phyloP scores from a whole-genome alignment of 1,284 basidiomycete genomes.

The Porogramme epimiltina region DNA sequence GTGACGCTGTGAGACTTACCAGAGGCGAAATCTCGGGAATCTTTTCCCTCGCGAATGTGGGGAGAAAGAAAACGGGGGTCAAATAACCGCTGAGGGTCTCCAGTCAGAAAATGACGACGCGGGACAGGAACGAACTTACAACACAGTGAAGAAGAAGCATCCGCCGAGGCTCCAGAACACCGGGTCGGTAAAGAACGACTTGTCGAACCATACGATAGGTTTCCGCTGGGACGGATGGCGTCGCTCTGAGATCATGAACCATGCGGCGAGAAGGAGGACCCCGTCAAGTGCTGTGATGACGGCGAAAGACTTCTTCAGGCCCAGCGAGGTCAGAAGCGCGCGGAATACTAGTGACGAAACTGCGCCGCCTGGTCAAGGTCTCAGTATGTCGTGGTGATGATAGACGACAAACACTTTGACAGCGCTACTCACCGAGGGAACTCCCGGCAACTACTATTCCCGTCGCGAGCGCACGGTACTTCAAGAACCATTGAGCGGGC shows the following conservation, averaged over 20 bases:
- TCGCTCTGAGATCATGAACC: slow-evolving; percentile 25
- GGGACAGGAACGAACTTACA: slow-evolving; percentile 14
- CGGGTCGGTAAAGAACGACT: slow-evolving; percentile 26
- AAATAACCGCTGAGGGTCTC: slow-evolving; percentile 23
- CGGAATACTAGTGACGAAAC: slow-evolving; percentile 23
- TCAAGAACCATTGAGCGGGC: slow-evolving; percentile 24
- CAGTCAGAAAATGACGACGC: not conserved
- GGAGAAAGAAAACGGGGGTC: slow-evolving; percentile 28
- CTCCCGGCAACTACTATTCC: slow-evolving; percentile 24
- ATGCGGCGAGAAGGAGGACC: slow-evolving; percentile 19
- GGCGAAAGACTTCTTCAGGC: slow-evolving; percentile 23
- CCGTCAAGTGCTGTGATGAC: slow-evolving; percentile 28
- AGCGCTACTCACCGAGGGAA: slow-evolving; percentile 12
- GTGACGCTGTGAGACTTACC: slow-evolving; percentile 6
- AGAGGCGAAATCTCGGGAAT: slow-evolving; percentile 20
- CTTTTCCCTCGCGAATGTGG: slow-evolving; percentile 24
- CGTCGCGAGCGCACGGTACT: slow-evolving; percentile 20
- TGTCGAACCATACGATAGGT: slow-evolving; percentile 28
- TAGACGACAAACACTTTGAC: not conserved
- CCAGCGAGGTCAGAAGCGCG: slow-evolving; percentile 21
- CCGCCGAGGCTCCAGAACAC: slow-evolving; percentile 30
- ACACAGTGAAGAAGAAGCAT: slow-evolving; percentile 27
- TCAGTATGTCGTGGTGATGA: too few relatives aligned
- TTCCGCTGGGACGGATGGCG: slow-evolving; percentile 13
- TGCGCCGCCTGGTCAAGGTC: slow-evolving; percentile 21